These are phyloP conservation scores for Solanum chiquidenum DNA, from an alignment of 257 asterid species.

Conservation along the genomic window DNA sequence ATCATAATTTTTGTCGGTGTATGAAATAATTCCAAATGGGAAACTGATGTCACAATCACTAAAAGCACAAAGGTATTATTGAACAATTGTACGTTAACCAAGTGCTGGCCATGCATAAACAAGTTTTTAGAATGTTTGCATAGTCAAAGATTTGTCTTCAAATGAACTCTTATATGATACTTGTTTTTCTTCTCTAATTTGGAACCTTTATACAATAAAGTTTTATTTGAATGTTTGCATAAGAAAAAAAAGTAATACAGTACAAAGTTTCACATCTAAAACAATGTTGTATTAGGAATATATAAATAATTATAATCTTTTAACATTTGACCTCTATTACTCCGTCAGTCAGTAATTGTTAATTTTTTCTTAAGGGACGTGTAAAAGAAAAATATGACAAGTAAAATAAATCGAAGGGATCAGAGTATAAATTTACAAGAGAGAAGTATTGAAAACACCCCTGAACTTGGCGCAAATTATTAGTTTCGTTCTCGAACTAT, in stretches of 20 bases:
- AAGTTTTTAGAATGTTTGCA: neutral
- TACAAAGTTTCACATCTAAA: neutral
- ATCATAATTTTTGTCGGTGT: accelerated
- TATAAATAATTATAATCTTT: neutral
- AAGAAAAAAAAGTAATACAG: neutral
- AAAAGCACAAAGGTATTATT: neutral
- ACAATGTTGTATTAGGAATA: neutral
- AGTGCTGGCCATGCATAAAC: neutral
- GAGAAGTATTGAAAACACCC: neutral
- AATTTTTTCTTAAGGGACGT: neutral
- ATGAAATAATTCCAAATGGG: neutral
- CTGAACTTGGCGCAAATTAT: too few species aligned
- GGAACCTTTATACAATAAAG: neutral
- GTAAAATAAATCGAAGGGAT: neutral
- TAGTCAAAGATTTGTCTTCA: slow-evolving; percentile 5
- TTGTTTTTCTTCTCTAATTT: neutral
- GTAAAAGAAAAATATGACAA: neutral
- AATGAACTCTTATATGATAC: neutral
- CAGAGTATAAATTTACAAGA: neutral
- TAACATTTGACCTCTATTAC: neutral
- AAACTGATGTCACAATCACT: neutral
- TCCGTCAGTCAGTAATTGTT: neutral
- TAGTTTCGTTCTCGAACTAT: neutral
- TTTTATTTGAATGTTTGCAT: neutral
- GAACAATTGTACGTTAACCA: neutral